Conservation (phyloP, 495 filamentous ascomycete species). For the Neurospora sp. region DNA sequence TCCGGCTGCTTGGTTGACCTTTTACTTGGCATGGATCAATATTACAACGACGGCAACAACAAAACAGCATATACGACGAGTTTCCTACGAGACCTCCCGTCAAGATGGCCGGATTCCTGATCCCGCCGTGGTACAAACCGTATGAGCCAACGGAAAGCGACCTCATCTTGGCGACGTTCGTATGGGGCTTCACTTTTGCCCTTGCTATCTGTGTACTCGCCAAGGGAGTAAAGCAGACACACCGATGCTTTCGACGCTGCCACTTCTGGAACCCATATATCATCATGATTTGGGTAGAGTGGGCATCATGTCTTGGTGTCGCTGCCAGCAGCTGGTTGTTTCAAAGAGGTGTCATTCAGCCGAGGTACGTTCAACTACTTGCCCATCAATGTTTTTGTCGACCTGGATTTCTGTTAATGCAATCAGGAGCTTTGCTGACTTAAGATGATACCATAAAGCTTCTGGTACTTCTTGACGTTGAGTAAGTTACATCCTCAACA, state of each 20-base stretch:
- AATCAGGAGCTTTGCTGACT: neutral
- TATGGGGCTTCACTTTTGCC: conserved; percentile 20
- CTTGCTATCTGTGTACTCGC: conserved; percentile 8
- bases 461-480: conserved; percentile 15
- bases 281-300: conserved; percentile 22
- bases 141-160: neutral
- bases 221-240: conserved; percentile 19
- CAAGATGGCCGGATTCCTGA: conserved; percentile 7
- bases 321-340: conserved; percentile 18
- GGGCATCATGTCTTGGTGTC: conserved; percentile 5
- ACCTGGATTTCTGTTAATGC: neutral
- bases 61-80: neutral
- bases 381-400: neutral
- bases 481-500: conserved; percentile 5
- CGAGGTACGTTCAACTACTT: conserved; percentile 10
- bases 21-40: neutral
- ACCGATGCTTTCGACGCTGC: conserved; percentile 8
- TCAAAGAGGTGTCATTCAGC: conserved; percentile 8
- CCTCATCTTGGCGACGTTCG: conserved; percentile 17
- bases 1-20: neutral
- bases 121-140: conserved; percentile 15
- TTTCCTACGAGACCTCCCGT: neutral
- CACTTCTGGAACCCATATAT: conserved; percentile 14
- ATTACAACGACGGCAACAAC: neutral
- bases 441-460: neutral